phyloP scores from a whole-genome alignment of 495 filamentous ascomycete genomes.

The Darksidea phi region DNA sequence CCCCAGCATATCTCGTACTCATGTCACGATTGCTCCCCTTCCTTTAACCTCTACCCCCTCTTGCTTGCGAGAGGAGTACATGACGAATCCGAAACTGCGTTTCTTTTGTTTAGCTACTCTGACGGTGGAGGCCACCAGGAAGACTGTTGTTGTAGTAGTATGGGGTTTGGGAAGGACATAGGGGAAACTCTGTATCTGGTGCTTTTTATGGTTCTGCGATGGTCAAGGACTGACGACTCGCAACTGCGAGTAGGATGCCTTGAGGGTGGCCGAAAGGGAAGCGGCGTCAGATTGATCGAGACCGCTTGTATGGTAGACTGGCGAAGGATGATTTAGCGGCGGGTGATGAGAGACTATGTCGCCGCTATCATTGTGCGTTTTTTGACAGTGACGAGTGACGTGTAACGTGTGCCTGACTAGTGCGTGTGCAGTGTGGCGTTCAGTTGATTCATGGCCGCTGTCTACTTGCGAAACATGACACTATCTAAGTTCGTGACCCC shows the following conservation, averaged over 20 bases:
- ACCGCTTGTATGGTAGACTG: neutral
- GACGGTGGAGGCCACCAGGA: neutral
- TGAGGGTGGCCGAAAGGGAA: neutral
- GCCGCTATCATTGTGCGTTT: neutral
- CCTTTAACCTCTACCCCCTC: neutral
- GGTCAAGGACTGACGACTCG: neutral
- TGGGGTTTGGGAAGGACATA: neutral
- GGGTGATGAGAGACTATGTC: neutral
- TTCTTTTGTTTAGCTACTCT: constrained; percentile 9
- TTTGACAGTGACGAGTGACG: too few relatives aligned
- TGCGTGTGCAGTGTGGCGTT: neutral
- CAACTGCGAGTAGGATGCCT: neutral
- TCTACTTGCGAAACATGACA: too few relatives aligned
- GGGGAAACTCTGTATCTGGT: neutral
- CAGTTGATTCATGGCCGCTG: neutral
- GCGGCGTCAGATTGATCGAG: neutral
- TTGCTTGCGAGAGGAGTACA: constrained; percentile 13
- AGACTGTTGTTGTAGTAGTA: neutral
- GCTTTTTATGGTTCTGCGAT: neutral
- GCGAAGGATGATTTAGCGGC: neutral
- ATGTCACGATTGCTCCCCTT: neutral
- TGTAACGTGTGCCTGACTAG: neutral
- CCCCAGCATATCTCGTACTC: neutral
- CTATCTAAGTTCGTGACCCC: neutral
- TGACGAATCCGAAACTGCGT: constrained; percentile 10